phyloP scores from a whole-genome alignment of 768 basidiomycete genomes.

The Phylloporus rhodoxanthus region DNA sequence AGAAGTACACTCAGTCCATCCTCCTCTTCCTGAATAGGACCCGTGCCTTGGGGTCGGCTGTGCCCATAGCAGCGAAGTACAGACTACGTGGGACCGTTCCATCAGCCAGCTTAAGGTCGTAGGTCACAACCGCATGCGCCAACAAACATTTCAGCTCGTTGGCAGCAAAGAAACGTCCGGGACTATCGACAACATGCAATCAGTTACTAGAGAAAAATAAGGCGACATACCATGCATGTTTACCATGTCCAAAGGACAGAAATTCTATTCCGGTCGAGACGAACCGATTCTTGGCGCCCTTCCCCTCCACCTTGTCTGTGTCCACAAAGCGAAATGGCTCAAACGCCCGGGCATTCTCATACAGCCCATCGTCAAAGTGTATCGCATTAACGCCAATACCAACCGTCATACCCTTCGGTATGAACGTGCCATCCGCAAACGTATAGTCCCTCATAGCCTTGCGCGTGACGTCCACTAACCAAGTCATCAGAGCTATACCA shows the following conservation, averaged over 20 bases:
- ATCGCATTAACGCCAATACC: slow-evolving; percentile 1
- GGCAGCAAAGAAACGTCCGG: background rate
- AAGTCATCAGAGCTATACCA: too few species aligned
- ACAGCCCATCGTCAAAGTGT: slow-evolving; percentile 12
- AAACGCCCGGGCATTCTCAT: slow-evolving; percentile 27
- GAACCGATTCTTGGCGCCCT: background rate
- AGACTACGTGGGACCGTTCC: background rate
- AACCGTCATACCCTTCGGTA: slow-evolving; percentile 29
- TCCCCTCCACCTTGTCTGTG: slow-evolving; percentile 7
- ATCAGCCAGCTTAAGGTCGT: background rate
- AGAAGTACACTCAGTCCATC: background rate
- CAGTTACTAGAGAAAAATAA: background rate
- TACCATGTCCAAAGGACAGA: background rate
- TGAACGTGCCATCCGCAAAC: slow-evolving; percentile 7
- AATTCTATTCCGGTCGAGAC: background rate
- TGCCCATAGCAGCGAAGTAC: too few species aligned
- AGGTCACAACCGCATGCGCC: background rate
- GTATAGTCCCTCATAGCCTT: too few species aligned
- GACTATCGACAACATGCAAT: background rate
- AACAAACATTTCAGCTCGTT: background rate
- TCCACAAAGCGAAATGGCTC: slow-evolving; percentile 35
- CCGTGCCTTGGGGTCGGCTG: background rate
- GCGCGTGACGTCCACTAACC: too few species aligned
- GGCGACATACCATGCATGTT: background rate
- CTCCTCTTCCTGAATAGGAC: background rate